Conservation (phyloP, 257 asterid species). For the Oldenlandia corymbosa region DNA sequence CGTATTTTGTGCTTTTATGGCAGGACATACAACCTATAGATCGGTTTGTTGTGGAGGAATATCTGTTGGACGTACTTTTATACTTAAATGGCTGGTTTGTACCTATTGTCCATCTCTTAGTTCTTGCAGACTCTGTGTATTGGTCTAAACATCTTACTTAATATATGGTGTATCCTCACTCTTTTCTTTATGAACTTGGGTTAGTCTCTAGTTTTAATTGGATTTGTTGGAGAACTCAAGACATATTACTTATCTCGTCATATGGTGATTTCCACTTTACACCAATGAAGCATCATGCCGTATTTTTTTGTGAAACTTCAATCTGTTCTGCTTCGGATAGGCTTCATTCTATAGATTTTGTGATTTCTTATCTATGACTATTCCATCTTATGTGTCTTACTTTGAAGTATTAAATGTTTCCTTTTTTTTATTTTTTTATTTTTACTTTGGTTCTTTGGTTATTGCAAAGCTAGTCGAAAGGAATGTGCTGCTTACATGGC, state of each 20-base stretch:
- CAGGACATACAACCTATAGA: conserved; percentile 92
- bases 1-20: conserved; percentile 14
- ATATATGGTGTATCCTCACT: neutral
- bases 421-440: conserved; percentile 20
- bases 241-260: too few relatives aligned
- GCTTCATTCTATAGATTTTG: neutral
- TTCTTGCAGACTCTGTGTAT: neutral
- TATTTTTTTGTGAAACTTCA: too few relatives aligned
- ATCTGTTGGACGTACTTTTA: conserved; percentile 82
- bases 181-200: neutral
- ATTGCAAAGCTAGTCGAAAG: conserved; percentile 98
- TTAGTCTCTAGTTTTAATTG: too few relatives aligned
- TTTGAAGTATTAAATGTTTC: neutral
- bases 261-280: too few relatives aligned
- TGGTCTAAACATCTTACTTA: neutral
- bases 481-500: conserved; percentile 98
- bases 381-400: neutral
- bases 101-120: conserved; percentile 19
- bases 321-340: neutral
- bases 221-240: too few relatives aligned
- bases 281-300: too few relatives aligned
- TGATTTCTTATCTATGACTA: neutral
- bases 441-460: conserved; percentile 50
- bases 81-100: conserved; percentile 97
- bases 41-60: conserved; percentile 93